Conservation (phyloP, 176 grass and related monocot species). For the Oryza meyeriana region DNA sequence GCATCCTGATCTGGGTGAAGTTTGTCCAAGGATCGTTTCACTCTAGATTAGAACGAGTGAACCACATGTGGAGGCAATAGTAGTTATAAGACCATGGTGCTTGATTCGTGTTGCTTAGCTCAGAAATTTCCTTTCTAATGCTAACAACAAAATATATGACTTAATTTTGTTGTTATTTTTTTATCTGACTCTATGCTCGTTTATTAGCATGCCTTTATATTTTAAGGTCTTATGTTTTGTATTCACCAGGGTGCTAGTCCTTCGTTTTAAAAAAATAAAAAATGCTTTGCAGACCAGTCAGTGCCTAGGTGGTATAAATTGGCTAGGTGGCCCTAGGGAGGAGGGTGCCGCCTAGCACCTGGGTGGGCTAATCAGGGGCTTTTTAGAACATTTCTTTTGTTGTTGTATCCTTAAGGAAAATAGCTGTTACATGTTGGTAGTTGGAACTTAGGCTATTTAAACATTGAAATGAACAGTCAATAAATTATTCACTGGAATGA, state of each 20-base stretch:
- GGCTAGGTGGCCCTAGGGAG: background rate
- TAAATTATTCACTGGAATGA: background rate
- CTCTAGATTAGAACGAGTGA: background rate
- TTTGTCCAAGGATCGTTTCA: background rate
- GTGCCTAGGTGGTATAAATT: background rate
- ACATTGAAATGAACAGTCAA: constrained; percentile 1
- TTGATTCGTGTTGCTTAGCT: background rate
- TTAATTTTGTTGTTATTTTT: background rate
- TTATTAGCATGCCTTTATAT: background rate
- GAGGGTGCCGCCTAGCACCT: background rate
- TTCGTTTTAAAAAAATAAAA: too few relatives aligned
- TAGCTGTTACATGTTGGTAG: background rate
- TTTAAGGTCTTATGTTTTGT: background rate
- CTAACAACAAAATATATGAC: background rate
- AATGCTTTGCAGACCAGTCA: background rate
- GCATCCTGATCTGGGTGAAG: background rate
- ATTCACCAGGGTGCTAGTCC: too few relatives aligned
- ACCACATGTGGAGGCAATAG: background rate
- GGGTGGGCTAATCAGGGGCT: background rate
- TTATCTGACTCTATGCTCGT: background rate
- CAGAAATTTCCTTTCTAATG: background rate
- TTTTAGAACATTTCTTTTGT: background rate
- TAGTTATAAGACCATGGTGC: background rate
- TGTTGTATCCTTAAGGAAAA: constrained; percentile 1
- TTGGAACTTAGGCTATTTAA: background rate